Evolutionary conservation across 495 filamentous ascomycete species (phyloP), one percentile per base, ranked within the genome.

Genomic region (Cercophora sp.): DNA sequence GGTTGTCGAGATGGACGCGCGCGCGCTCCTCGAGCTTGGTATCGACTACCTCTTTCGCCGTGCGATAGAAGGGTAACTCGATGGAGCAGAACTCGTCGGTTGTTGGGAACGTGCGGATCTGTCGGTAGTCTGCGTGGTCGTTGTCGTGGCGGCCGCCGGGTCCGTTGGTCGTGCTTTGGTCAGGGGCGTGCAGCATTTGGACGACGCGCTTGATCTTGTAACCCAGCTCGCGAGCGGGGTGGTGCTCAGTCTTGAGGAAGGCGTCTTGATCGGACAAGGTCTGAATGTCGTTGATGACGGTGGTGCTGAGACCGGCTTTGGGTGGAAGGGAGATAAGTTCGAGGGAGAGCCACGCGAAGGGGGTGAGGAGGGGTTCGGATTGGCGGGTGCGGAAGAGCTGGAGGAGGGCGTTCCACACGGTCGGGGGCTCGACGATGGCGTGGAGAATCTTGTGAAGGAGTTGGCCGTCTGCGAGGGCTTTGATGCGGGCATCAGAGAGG

Each of bases 131-230:
- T 0, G 44, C 67, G 58, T 75, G 78, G 59, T 92, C 88, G 59
- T 94, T 92, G 58, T 94, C 85, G 58, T 94, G 88, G 0, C 88
- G 78, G 0, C 88, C 87, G 2, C 88, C 88, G 3, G 85, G 79
- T 0, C 59, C 52, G n/a, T 47, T 40, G 1, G 15, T 24, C 1
- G 15, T 26, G 15, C 6, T 20, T 1, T 19, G 15, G 11, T 35
- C 36, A 0, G 58, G 24, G 5, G 53, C 61, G 27, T 18, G n/a
- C 2, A 37, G 40, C 4, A 58, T 49, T 24, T 55, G 49, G 22
- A 57, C 25, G 1, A 57, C 53, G 16, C 59, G 62, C n/a, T 63
- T 49, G 31, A 69, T 67, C 41, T 25, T 44, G 50, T 70, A 64
- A 8, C 57, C 64, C n/a, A 66, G 16, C 35, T 66, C 57, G 1